A percentile compares a stretch with the other conserved stretches of the same genome.
These are phyloP conservation scores for Xylariomycetidae sp. DNA, from an alignment of 2,329 filamentous ascomycete genomes.

Conservation along the genomic window DNA sequence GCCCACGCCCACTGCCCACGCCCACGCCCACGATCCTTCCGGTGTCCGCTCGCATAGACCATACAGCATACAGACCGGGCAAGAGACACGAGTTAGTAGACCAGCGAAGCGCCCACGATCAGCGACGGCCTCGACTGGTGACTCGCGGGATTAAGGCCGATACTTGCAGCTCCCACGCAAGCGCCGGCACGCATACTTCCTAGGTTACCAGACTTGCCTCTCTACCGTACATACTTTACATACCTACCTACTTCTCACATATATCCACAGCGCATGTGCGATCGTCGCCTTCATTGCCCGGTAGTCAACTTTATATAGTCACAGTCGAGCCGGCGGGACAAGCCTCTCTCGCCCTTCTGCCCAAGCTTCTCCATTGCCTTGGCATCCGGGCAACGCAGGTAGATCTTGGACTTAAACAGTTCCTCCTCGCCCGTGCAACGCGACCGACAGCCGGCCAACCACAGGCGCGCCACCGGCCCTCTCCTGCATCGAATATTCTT, in stretches of 20 bases:
- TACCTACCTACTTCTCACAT: too few relatives aligned
- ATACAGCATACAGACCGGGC: too few relatives aligned
- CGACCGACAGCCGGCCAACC: slow-evolving; percentile 12
- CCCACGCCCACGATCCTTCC: too few relatives aligned
- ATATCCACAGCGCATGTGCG: too few relatives aligned
- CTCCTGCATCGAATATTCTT: slow-evolving; percentile 24
- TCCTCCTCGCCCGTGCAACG: slow-evolving; percentile 11
- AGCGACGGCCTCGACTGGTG: too few relatives aligned
- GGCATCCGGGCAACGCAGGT: slow-evolving; percentile 15
- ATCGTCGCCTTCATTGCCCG: background rate
- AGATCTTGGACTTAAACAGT: slow-evolving; percentile 7
- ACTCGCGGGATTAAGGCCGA: too few relatives aligned
- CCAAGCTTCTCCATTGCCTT: slow-evolving; percentile 12
- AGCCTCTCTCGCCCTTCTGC: slow-evolving; percentile 4
- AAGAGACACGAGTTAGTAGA: background rate
- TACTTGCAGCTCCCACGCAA: background rate
- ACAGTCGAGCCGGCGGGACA: slow-evolving; percentile 7
- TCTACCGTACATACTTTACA: slow-evolving; percentile 4
- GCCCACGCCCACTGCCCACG: background rate
- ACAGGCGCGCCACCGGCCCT: slow-evolving; percentile 11
- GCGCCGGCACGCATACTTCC: background rate
- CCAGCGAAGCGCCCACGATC: background rate
- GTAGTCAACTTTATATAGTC: slow-evolving; percentile 13
- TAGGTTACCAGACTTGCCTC: background rate
- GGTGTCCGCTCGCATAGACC: background rate